Base-by-base conservation (phyloP, 2,329 filamentous ascomycete genomes). In the Helminthosporium solani region DNA sequence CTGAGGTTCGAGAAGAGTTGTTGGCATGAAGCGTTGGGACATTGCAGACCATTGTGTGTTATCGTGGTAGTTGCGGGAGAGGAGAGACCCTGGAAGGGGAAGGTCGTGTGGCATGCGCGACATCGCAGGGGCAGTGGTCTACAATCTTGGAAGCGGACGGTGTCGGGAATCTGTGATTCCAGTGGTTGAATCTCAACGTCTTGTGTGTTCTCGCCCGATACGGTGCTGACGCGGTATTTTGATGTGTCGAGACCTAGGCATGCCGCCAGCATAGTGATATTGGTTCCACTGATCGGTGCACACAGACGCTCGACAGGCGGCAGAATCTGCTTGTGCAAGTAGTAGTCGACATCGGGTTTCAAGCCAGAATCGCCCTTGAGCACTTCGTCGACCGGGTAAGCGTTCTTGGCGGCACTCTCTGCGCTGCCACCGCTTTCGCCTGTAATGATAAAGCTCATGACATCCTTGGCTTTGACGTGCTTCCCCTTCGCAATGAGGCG, bases 271-370 rank as follows among this genome's bases (percentile, higher is more conserved):
- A 91, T 85, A 1, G 89, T 83, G 7, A 92, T 87, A 53, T 96
- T 95, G 1, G 94, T 99, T 48, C 94, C 94, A 12, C 83, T 83
- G 61, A 99, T 96, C 49, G 95, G 96, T 50, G 92, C 94, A 68
- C 94, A 99, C 18, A 99, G 84, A 79, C 94, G 89, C 74, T 99
- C 94, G 20, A 99, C 94, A 0, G 94, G 94, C 9, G 94, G 94
- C 73, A 99, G 90, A 48, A 99, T 96, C 71, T 99, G 94, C 76
- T 99, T 99, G 75, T 90, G 87, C 31, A 99, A 83, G 70, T 99
- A 99, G 82, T 91, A 97, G 66, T 99, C 94, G n/a, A 96, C 82
- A 64, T 99, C 94, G 46, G 91, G 89, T 47, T 86, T 80, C 6
- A 99, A 79, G 1, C 77, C 85, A 1, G 86, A 84, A 56, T 88